Percentiles rank a stretch among this genome's conserved stretches.
Evolutionary conservation across 768 basidiomycete species (phyloP).

Genomic region (Hysterangium stoloniferum): DNA sequence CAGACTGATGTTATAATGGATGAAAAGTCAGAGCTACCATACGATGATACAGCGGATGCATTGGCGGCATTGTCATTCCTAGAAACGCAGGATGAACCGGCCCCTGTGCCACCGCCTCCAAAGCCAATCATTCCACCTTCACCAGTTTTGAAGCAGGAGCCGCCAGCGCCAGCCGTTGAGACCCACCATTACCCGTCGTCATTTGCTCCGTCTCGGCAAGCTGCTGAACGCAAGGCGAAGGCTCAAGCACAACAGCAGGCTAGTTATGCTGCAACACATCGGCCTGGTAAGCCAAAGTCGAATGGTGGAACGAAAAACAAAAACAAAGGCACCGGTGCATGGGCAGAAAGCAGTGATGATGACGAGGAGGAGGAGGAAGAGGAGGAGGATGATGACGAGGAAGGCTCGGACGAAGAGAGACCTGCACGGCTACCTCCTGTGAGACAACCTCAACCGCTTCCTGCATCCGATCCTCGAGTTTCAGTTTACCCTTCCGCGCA

Average conservation of each 20-base stretch:
- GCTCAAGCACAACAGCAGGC: constrained; percentile 79
- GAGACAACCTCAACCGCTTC: constrained; percentile 4
- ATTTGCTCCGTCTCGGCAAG: constrained; percentile 79
- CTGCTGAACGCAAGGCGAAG: constrained; percentile 78
- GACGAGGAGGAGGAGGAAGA: constrained; percentile 67
- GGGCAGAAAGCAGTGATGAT: constrained; percentile 78
- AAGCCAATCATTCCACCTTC: constrained; percentile 14
- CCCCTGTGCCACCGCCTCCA: constrained; percentile 17
- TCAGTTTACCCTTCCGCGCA: constrained; percentile 12
- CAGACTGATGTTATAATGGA: not conserved
- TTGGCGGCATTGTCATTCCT: constrained; percentile 75
- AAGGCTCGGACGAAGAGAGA: constrained; percentile 8
- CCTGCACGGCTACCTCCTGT: not conserved
- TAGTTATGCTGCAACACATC: constrained; percentile 66
- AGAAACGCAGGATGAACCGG: constrained; percentile 29
- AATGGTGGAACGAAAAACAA: constrained; percentile 35
- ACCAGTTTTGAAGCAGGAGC: constrained; percentile 26
- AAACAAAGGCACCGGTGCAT: constrained; percentile 41
- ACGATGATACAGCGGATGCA: constrained; percentile 50
- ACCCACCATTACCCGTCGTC: constrained; percentile 43
- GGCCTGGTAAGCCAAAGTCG: constrained; percentile 55
- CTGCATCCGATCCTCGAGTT: constrained; percentile 4
- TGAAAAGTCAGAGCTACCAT: constrained; percentile 20
- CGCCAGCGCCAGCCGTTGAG: constrained; percentile 20
- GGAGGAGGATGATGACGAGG: constrained; percentile 18